Conservation (phyloP, 805 yeast species). For the Saccharomycopsis schoenii region DNA sequence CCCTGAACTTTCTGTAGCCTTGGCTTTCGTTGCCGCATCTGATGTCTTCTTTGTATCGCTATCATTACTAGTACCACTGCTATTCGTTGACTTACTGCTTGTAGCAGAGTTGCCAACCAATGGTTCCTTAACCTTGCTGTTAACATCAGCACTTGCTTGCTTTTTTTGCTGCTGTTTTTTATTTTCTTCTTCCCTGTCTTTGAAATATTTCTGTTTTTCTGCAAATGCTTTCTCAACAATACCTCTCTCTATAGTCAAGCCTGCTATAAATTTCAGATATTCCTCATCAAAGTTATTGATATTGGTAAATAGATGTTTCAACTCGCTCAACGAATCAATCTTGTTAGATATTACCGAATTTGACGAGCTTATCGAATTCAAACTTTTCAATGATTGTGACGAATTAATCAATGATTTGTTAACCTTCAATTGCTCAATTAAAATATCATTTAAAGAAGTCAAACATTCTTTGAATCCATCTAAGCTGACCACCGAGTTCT, state of each 20-base stretch:
- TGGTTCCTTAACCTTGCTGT: not conserved
- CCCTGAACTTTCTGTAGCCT: not conserved
- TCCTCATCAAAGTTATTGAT: conserved; percentile 6
- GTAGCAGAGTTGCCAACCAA: not conserved
- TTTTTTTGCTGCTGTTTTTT: not conserved
- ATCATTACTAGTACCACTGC: not conserved
- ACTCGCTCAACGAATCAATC: conserved; percentile 11
- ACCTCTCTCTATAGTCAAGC: not conserved
- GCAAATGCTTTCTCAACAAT: not conserved
- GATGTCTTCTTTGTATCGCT: not conserved
- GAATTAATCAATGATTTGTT: conserved; percentile 2
- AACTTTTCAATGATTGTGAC: not conserved
- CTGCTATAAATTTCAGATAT: conserved; percentile 8
- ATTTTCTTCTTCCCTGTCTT: not conserved
- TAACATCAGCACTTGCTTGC: not conserved
- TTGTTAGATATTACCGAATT: conserved; percentile 5
- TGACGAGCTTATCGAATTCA: not conserved
- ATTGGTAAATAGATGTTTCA: conserved; percentile 10
- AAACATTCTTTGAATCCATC: conserved; percentile 8
- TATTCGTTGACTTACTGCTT: not conserved
- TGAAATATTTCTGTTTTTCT: not conserved
- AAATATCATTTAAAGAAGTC: conserved; percentile 9
- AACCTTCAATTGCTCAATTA: conserved; percentile 12
- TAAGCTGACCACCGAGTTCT: not conserved
- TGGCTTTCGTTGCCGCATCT: not conserved